These are phyloP conservation scores for Alopecurus myosuroides DNA, from an alignment of 176 grass and related monocot species.

Conservation along the genomic window DNA sequence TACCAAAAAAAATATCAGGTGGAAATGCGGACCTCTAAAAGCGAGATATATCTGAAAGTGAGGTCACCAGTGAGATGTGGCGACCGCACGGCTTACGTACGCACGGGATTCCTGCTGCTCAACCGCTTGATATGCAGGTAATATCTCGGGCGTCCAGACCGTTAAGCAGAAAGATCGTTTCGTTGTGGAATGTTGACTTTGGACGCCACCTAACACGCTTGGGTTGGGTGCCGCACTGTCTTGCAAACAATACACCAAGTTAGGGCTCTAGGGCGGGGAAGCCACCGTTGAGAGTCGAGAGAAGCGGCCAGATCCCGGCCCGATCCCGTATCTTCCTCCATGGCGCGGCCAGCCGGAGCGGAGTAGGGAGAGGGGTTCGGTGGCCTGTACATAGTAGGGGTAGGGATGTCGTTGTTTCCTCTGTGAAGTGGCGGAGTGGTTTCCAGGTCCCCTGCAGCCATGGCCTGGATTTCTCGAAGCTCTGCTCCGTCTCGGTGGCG, in stretches of 20 bases:
- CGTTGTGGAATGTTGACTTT: not conserved
- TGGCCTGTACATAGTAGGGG: too few relatives aligned
- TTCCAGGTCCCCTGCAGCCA: too few relatives aligned
- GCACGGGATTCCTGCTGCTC: slow-evolving; percentile 25
- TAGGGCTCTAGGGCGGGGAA: slow-evolving; percentile 10
- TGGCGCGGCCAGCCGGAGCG: too few relatives aligned
- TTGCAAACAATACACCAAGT: not conserved
- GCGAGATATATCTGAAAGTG: slow-evolving; percentile 6
- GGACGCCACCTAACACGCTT: slow-evolving; percentile 5
- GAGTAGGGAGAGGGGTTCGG: too few relatives aligned
- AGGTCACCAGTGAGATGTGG: slow-evolving; percentile 5
- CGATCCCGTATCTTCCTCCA: too few relatives aligned
- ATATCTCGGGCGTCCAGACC: not conserved
- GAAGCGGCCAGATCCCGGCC: too few relatives aligned
- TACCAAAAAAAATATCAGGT: not conserved
- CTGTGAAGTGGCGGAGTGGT: too few relatives aligned
- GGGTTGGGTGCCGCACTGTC: not conserved
- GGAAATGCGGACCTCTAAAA: not conserved
- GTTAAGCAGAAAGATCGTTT: slow-evolving; percentile 34
- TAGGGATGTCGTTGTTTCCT: too few relatives aligned
- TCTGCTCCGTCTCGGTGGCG: too few relatives aligned
- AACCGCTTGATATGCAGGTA: not conserved
- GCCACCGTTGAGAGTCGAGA: too few relatives aligned
- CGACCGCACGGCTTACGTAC: not conserved
- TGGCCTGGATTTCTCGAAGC: too few relatives aligned